Evolutionary conservation across 352 stramenopile species (phyloP).

Genomic region (Phytophthora uliginosa): DNA sequence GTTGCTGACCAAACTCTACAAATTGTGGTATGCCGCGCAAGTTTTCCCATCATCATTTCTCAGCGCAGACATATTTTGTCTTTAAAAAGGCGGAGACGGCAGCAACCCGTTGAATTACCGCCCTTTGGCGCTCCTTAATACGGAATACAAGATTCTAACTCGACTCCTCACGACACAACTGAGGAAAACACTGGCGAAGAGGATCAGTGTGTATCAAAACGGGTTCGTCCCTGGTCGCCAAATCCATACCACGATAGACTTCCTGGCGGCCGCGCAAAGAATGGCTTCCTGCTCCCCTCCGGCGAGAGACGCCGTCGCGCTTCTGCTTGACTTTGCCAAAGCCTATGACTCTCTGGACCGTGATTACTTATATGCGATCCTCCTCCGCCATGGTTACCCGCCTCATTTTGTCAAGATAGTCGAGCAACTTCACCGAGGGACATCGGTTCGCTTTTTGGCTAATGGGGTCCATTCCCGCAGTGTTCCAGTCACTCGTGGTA

Average conservation of each 20-base stretch:
- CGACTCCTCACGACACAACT: background rate
- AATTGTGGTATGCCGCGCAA: background rate
- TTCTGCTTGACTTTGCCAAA: background rate
- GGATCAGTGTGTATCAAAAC: background rate
- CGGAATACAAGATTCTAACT: background rate
- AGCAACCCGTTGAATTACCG: background rate
- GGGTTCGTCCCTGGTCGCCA: background rate
- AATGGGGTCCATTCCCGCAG: background rate
- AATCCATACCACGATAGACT: background rate
- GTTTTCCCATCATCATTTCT: background rate
- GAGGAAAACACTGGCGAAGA: background rate
- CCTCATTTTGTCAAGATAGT: background rate
- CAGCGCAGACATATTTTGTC: background rate
- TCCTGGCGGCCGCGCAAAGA: background rate
- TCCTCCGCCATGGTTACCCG: background rate
- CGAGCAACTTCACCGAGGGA: background rate
- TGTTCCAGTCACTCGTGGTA: background rate
- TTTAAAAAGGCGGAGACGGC: background rate
- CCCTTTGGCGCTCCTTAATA: background rate
- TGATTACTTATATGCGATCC: background rate
- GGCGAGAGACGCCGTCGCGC: background rate
- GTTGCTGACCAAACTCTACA: background rate
- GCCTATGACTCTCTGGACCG: background rate
- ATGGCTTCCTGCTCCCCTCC: background rate
- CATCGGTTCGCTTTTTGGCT: background rate